phyloP scores from a whole-genome alignment of 164 flowering plant species.

The Umbellularia californica region DNA sequence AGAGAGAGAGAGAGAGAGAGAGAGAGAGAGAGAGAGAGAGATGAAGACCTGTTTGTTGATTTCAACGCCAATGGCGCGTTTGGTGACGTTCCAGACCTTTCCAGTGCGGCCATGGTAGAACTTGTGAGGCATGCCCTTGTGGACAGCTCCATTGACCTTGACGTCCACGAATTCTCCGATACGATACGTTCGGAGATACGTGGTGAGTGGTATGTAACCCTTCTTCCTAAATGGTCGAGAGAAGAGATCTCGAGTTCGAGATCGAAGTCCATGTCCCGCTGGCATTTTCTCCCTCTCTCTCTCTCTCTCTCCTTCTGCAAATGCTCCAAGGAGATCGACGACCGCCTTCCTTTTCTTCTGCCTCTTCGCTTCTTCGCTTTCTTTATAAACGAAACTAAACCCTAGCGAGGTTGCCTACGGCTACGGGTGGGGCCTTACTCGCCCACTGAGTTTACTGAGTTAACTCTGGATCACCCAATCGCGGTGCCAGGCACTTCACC shows the following conservation, averaged over 20 bases:
- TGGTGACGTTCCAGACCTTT: slow-evolving; percentile 80
- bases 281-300: slow-evolving; percentile 43
- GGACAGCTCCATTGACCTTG: slow-evolving; percentile 79
- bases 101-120: slow-evolving; percentile 92
- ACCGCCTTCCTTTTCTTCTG: neutral
- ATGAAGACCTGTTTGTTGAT: slow-evolving; percentile 65
- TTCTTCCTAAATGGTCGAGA: slow-evolving; percentile 70
- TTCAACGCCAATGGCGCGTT: slow-evolving; percentile 83
- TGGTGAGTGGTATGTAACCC: slow-evolving; percentile 60
- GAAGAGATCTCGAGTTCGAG: slow-evolving; percentile 69
- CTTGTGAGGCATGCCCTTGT: slow-evolving; percentile 93
- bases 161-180: slow-evolving; percentile 72
- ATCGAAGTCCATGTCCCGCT: slow-evolving; percentile 66
- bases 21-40: neutral
- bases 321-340: no score
- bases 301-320: no score
- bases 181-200: slow-evolving; percentile 54
- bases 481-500: no score
- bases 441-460: no score
- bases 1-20: neutral
- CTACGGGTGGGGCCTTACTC: no score
- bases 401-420: no score
- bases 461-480: no score
- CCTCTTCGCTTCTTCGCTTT: neutral
- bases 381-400: no score